Percentiles rank a stretch among this genome's conserved stretches.
These are phyloP conservation scores for Penicillium atrosanguineum DNA, from an alignment of 495 filamentous ascomycete species.

Conservation along the genomic window DNA sequence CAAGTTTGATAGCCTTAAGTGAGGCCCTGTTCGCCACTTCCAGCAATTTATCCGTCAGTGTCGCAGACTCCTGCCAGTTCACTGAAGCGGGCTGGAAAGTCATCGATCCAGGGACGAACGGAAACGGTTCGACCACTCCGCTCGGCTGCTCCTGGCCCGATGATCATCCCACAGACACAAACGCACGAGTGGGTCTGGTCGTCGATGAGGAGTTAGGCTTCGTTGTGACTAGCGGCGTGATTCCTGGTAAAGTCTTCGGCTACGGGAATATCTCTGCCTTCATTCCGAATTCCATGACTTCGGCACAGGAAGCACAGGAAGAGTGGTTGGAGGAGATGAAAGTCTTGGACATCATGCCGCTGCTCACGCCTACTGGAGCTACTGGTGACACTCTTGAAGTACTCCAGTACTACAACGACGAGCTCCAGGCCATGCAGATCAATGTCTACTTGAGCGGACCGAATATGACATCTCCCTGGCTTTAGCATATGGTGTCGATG, in stretches of 20 bases:
- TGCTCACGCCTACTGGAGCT: not conserved
- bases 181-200: slow-evolving; percentile 3
- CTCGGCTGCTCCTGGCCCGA: slow-evolving; percentile 7
- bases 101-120: slow-evolving; percentile 3
- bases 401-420: slow-evolving; percentile 7
- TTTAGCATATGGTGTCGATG: not conserved
- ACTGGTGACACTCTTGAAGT: slow-evolving; percentile 11
- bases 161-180: slow-evolving; percentile 2
- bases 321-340: slow-evolving; percentile 6
- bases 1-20: not conserved
- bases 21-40: slow-evolving; percentile 3
- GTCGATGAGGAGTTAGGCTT: slow-evolving; percentile 11
- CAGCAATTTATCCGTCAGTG: not conserved
- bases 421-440: slow-evolving; percentile 12
- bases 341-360: not conserved
- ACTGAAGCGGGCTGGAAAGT: slow-evolving; percentile 9
- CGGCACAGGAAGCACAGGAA: slow-evolving; percentile 5
- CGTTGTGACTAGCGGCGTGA: slow-evolving; percentile 6
- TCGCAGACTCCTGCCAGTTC: slow-evolving; percentile 7
- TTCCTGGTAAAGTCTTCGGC: slow-evolving; percentile 5
- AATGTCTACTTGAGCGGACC: slow-evolving; percentile 13
- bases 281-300: slow-evolving; percentile 3
- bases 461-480: slow-evolving; percentile 5
- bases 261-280: slow-evolving; percentile 12
- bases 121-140: slow-evolving; percentile 3